Evolutionary conservation across 805 yeast genomes (phyloP), one percentile per base, ranked within the genome.

Genomic region (Suhomyces kilbournensis): DNA sequence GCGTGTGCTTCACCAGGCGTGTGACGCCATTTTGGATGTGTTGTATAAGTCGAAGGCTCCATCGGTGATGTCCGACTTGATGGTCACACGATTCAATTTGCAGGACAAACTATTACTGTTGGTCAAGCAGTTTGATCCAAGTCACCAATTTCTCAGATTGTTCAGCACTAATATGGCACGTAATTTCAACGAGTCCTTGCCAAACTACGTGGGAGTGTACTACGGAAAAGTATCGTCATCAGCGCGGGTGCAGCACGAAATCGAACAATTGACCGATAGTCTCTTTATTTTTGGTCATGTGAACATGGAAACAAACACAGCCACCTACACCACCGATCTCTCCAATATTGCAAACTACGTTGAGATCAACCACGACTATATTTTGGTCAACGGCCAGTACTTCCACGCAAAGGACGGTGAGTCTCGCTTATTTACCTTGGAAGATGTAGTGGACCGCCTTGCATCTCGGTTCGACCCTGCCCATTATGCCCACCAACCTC

Each of bases 251-350:
- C 50, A 40, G 20, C 53, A 60, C 7, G 53, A 61, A 39, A 53
- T 69, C 39, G 73, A 70, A 49, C 76, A 80, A 48, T 54, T 75
- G 3, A 77, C 89, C 14, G 97, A 93, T 65, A 72, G 88, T 46
- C 75, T 91, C 15, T 58, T 92, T 40, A 82, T 81, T 61, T 70
- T 90, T 57, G 97, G 97, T 7, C 80, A 84, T 47, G 77, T 81
- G 20, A 65, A 71, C 53, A 60, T 54, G 40, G 76, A 72, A 58
- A 62, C 67, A 49, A 69, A 66, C 52, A 59, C 67, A 4, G 72
- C 66, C 4, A 53, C 58, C 23, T 66, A 70, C 50, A 50, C 66
- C 1, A 19, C 52, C 10, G 56, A 63, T 54, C 59, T 55, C 23
- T 50, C 58, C 22, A 55, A 68, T 1, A 57, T 75, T 32, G 53